These are phyloP conservation scores for Leishmania turanica DNA, from an alignment of 208 protist species.

Conservation along the genomic window DNA sequence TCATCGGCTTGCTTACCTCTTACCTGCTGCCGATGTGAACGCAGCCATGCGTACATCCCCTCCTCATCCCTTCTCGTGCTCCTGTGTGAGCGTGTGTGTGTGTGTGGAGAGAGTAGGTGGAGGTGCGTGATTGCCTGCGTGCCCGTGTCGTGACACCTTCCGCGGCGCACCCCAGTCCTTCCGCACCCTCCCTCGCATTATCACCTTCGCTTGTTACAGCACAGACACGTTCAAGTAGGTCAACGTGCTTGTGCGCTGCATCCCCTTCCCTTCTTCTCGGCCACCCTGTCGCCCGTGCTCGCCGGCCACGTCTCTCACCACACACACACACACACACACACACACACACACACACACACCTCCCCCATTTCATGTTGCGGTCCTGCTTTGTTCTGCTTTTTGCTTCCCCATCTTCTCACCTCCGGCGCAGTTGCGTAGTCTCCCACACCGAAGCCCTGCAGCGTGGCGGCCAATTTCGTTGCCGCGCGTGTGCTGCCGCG, in stretches of 20 bases:
- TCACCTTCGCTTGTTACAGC: not conserved
- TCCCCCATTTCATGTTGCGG: not conserved
- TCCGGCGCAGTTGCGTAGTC: not conserved
- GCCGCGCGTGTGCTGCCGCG: not conserved
- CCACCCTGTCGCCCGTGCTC: no score
- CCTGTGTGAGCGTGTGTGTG: not conserved
- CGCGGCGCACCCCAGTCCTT: not conserved
- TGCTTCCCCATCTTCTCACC: not conserved
- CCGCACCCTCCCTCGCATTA: not conserved
- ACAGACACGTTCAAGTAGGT: not conserved
- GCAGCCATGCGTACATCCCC: not conserved
- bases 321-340: not conserved
- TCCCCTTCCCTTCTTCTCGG: not conserved
- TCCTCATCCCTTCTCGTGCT: not conserved
- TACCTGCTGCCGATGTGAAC: not conserved
- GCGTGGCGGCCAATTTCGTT: not conserved
- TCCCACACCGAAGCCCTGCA: not conserved
- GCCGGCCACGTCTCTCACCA: not conserved
- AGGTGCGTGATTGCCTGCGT: not conserved
- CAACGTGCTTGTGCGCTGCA: no score
- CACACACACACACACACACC: not conserved
- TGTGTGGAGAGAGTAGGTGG: not conserved
- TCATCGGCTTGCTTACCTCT: not conserved
- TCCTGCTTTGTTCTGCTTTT: no score
- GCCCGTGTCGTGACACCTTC: not conserved